Evolutionary conservation across 352 stramenopile genomes (phyloP).

Genomic region (Globisporangium heterothallicum): DNA sequence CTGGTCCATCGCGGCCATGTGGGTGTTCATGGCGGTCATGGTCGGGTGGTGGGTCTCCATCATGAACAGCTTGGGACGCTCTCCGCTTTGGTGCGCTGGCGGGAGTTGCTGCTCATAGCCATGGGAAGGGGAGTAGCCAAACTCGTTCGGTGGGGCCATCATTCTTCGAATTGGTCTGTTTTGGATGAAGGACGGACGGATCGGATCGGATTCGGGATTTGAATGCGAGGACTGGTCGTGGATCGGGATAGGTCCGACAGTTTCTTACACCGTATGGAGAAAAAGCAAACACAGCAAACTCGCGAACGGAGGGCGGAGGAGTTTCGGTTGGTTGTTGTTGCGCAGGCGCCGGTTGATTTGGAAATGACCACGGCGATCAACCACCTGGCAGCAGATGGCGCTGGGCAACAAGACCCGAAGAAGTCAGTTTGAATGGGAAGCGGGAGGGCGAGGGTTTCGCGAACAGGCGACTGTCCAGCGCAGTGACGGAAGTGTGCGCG

Average conservation of each 20-base stretch:
- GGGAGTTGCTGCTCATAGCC: conserved; percentile 13
- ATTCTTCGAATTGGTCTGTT: conserved; percentile 12
- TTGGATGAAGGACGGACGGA: no score
- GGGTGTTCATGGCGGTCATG: conserved; percentile 13
- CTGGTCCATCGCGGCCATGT: conserved; percentile 15
- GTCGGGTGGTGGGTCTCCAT: conserved; percentile 20
- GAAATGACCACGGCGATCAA: conserved; percentile 7
- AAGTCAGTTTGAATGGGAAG: neutral
- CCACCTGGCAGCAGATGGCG: conserved; percentile 11
- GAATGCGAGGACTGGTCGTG: no score
- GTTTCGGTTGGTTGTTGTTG: neutral
- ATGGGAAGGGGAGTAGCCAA: conserved; percentile 8
- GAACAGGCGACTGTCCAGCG: neutral
- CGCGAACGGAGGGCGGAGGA: neutral
- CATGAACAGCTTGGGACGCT: conserved; percentile 54
- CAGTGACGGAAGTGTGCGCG: no score
- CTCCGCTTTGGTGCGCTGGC: conserved; percentile 35
- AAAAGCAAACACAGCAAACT: neutral
- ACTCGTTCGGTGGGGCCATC: conserved; percentile 12
- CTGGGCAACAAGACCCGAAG: conserved; percentile 11
- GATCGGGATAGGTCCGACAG: neutral
- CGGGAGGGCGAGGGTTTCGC: neutral
- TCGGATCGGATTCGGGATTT: neutral
- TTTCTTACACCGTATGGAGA: neutral
- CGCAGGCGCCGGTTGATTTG: conserved; percentile 7